Conservation (phyloP, 192 early-diverging fungal genomes). For the Coemansia sp. region DNA sequence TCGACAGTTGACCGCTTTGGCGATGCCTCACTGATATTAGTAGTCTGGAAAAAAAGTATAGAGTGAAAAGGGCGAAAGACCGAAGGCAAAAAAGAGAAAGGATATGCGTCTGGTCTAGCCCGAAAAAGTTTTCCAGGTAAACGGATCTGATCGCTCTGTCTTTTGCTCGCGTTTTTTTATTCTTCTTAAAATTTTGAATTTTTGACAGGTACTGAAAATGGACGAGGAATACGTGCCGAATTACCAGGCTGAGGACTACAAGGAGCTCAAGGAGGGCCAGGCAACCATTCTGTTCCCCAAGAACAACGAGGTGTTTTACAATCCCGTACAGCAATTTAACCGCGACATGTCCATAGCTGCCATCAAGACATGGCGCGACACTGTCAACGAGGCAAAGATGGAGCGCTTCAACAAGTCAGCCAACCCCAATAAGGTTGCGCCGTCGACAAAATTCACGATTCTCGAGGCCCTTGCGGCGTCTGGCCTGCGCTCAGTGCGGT, state of each 20-base stretch:
- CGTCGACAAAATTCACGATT: conserved; percentile 56
- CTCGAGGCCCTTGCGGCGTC: conserved; percentile 95
- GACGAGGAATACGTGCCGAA: conserved; percentile 15
- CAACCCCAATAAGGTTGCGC: conserved; percentile 32
- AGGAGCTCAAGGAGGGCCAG: conserved; percentile 71
- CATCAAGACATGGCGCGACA: conserved; percentile 88
- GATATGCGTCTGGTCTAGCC: neutral
- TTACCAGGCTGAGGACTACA: conserved; percentile 55
- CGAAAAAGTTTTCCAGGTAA: neutral
- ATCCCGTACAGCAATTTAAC: conserved; percentile 97
- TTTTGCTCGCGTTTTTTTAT: neutral
- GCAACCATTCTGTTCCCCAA: conserved; percentile 84
- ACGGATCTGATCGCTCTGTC: neutral
- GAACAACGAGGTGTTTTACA: conserved; percentile 96
- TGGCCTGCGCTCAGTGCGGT: conserved; percentile 92
- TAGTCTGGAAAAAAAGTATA: neutral
- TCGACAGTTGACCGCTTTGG: neutral
- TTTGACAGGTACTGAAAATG: conserved; percentile 7
- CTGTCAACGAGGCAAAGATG: conserved; percentile 65
- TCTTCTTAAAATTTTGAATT: neutral
- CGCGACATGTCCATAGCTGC: conserved; percentile 97
- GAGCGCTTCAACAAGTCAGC: conserved; percentile 58
- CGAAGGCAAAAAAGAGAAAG: neutral
- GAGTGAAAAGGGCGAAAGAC: neutral
- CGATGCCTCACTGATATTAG: too few relatives aligned